Percentiles rank a stretch among this genome's conserved stretches.
Evolutionary conservation across 2,329 filamentous ascomycete genomes (phyloP).

Genomic region (Incumbomyces delicatus): DNA sequence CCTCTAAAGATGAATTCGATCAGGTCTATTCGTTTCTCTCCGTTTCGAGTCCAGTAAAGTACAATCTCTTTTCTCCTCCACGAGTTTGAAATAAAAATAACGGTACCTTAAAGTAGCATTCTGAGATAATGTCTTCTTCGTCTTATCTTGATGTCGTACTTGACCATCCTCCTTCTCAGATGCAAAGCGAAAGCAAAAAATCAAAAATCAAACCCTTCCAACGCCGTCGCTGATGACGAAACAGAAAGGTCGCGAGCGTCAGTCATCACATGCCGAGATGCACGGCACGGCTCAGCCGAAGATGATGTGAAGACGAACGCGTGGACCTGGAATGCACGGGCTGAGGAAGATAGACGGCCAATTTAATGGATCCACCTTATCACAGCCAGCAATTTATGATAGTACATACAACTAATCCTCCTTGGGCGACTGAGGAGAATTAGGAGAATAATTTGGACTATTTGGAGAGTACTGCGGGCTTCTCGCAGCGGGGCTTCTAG

Average conservation of each 20-base stretch:
- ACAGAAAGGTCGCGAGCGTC: conserved; percentile 5
- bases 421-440: conserved; percentile 21
- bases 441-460: conserved; percentile 36
- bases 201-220: conserved; percentile 8
- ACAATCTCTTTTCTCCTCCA: too few species aligned
- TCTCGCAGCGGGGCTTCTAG: conserved; percentile 32
- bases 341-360: conserved; percentile 18
- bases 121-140: too few species aligned
- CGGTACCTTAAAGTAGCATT: too few species aligned
- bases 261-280: neutral
- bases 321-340: neutral
- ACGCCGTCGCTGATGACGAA: conserved; percentile 20
- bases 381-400: conserved; percentile 9
- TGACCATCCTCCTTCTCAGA: neutral
- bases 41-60: too few species aligned
- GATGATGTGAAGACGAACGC: conserved; percentile 9
- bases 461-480: conserved; percentile 43
- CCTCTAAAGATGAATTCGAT: too few species aligned
- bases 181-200: neutral
- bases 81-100: too few species aligned
- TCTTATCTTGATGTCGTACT: too few species aligned
- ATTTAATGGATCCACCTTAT: conserved; percentile 21
- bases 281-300: conserved; percentile 9
- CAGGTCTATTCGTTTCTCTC: too few species aligned
- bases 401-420: conserved; percentile 18